Base-by-base conservation (phyloP, 139 green algal species). In the Ettlia oleoabundans region DNA sequence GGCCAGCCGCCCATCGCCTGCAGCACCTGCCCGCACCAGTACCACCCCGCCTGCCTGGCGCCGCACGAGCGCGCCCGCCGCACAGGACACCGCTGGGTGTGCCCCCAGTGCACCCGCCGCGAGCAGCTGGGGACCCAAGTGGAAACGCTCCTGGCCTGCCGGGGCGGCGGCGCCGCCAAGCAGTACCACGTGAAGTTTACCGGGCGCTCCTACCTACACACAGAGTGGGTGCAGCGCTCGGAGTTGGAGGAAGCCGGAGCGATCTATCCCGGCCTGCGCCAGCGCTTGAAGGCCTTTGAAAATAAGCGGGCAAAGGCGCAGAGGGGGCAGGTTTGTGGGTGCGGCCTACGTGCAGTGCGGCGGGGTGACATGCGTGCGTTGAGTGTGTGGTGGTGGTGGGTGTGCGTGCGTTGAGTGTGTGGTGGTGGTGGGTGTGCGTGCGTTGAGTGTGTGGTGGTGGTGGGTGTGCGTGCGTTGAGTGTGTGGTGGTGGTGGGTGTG, bases 111-210 rank as follows among this genome's bases (percentile, higher is more conserved):
- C 37, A n/a, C 2, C 26, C 73, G 73, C 30, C 73, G 33, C 53
- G 41, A 33, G 13, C 53, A 30, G 73, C 73, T 80, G 35, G 73
- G 73, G 24, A 22, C 26, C 3, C 3, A n/a, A 1, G 38, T 80
- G 2, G 73, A 80, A 22, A 33, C 35, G 33, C 35, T 80, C 3
- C 28, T 80, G 51, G 73, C 73, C 1, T n/a, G 19, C 18, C 73
- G 73, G 1, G 73, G 73, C 52, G 37, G 73, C 73, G 72, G 72
- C 4, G 73, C 73, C 13, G 73, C 33, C 3, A 35, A 35, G 28
- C 52, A 80, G 38, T 80, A 80, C 35, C 73, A 35, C 24, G 4
- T 80, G 1, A 80, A 80, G 53, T 80, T 37, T 30, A 40, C n/a
- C 24, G 32, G 28, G 8, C 53, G 53, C 22, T 69, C 52, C 7